phyloP scores from a whole-genome alignment of 805 yeast genomes.

The Candida awuae region DNA sequence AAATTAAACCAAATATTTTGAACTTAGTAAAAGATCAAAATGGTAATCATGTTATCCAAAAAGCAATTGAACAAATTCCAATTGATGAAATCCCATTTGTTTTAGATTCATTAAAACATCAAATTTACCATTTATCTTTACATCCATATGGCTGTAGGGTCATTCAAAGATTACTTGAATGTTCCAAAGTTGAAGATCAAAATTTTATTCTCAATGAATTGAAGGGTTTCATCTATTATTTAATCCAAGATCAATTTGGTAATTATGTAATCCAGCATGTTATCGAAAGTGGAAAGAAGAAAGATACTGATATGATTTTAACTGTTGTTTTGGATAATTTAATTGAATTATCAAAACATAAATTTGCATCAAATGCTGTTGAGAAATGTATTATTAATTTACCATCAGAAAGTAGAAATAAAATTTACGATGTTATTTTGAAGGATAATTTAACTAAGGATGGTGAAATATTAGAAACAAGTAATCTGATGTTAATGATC shows the following conservation, averaged over 20 bases:
- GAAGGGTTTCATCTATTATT: slow-evolving; percentile 58
- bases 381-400: slow-evolving; percentile 86
- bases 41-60: slow-evolving; percentile 96
- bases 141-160: slow-evolving; percentile 98
- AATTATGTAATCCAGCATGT: slow-evolving; percentile 96
- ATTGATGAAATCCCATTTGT: slow-evolving; percentile 62
- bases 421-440: slow-evolving; percentile 60
- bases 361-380: slow-evolving; percentile 95
- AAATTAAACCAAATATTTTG: slow-evolving; percentile 50
- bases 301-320: slow-evolving; percentile 52
- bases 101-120: slow-evolving; percentile 58
- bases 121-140: slow-evolving; percentile 77
- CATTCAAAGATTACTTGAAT: slow-evolving; percentile 84
- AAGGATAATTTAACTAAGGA: slow-evolving; percentile 37
- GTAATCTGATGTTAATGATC: slow-evolving; percentile 85
- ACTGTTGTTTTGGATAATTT: slow-evolving; percentile 52
- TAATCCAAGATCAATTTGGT: slow-evolving; percentile 95
- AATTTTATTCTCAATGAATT: slow-evolving; percentile 60
- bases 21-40: slow-evolving; percentile 88
- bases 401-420: slow-evolving; percentile 48
- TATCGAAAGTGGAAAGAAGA: slow-evolving; percentile 67
- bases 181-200: slow-evolving; percentile 60
- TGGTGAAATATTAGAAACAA: slow-evolving; percentile 47
- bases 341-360: slow-evolving; percentile 85
- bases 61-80: slow-evolving; percentile 82